phyloP scores from a whole-genome alignment of 2,329 filamentous ascomycete genomes.

The Fusarium hainanense region DNA sequence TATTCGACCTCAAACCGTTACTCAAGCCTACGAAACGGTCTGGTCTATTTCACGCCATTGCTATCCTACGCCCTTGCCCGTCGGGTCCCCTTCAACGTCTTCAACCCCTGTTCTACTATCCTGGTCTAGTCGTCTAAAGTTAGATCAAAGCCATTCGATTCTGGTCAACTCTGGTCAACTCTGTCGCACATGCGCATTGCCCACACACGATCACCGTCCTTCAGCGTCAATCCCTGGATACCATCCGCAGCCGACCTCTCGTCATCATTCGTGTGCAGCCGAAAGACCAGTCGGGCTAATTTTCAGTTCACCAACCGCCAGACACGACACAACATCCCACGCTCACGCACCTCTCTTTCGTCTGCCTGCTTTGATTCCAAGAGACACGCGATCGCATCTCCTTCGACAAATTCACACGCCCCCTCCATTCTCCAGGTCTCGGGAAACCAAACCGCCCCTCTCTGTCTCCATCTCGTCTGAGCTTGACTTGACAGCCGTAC shows the following conservation, averaged over 20 bases:
- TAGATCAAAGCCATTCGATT: slow-evolving; percentile 37
- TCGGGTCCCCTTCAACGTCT: slow-evolving; percentile 11
- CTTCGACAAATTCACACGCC: slow-evolving; percentile 37
- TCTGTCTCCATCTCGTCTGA: slow-evolving; percentile 31
- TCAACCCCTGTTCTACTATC: slow-evolving; percentile 30
- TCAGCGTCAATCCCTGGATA: slow-evolving; percentile 24
- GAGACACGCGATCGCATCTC: slow-evolving; percentile 45
- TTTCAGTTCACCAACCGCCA: slow-evolving; percentile 17
- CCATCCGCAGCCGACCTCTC: slow-evolving; percentile 22
- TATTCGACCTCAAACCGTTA: slow-evolving; percentile 11
- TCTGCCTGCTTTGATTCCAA: slow-evolving; percentile 4
- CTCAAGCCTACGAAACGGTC: slow-evolving; percentile 9
- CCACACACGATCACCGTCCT: slow-evolving; percentile 36
- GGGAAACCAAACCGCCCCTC: slow-evolving; percentile 41
- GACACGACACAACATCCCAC: slow-evolving; percentile 39
- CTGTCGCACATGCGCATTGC: slow-evolving; percentile 23
- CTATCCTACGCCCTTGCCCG: slow-evolving; percentile 14
- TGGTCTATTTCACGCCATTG: slow-evolving; percentile 1
- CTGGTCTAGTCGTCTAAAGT: slow-evolving; percentile 31
- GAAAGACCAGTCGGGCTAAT: slow-evolving; percentile 16
- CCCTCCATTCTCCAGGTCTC: slow-evolving; percentile 39
- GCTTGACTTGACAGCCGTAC: slow-evolving; percentile 13
- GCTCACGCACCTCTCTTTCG: slow-evolving; percentile 25
- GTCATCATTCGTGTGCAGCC: slow-evolving; percentile 29
- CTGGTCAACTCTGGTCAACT: slow-evolving; percentile 28